phyloP scores from a whole-genome alignment of 495 filamentous ascomycete species.

The Penicillium cosmopolitanum region DNA sequence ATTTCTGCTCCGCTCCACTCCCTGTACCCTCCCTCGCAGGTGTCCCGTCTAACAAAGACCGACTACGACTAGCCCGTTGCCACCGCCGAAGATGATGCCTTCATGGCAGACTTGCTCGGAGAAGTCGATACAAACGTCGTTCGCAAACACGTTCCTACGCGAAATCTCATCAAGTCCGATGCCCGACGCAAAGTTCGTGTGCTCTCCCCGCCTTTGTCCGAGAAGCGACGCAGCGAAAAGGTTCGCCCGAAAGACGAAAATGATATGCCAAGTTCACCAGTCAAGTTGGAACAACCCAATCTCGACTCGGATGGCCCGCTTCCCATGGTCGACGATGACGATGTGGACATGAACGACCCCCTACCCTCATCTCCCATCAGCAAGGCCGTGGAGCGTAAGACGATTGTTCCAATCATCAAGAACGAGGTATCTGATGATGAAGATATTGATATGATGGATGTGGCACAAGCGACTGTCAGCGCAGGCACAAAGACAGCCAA shows the following conservation, averaged over 20 bases:
- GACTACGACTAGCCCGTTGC: constrained; percentile 44
- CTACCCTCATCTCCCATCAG: constrained; percentile 84
- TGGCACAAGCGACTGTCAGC: constrained; percentile 70
- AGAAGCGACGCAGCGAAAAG: constrained; percentile 51
- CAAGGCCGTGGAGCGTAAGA: constrained; percentile 78
- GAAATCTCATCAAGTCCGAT: constrained; percentile 69
- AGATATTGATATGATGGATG: constrained; percentile 84
- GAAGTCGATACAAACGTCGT: constrained; percentile 85
- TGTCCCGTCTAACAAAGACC: background rate
- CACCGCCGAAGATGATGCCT: constrained; percentile 85
- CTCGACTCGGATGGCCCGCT: constrained; percentile 50
- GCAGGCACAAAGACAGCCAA: constrained; percentile 65
- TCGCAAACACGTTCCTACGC: constrained; percentile 56
- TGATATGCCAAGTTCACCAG: constrained; percentile 35
- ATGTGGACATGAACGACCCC: constrained; percentile 83
- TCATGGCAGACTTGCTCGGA: constrained; percentile 80
- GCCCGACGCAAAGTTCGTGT: constrained; percentile 77
- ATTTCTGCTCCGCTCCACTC: background rate
- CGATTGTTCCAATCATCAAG: constrained; percentile 57
- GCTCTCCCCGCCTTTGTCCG: constrained; percentile 71
- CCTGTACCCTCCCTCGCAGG: background rate
- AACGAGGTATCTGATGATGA: constrained; percentile 69
- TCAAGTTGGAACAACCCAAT: constrained; percentile 37
- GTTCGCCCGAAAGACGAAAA: constrained; percentile 48
- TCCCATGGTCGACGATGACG: constrained; percentile 54